Conservation (phyloP, 2,329 filamentous ascomycete species). For the Macrophomina pseudophaseolina region DNA sequence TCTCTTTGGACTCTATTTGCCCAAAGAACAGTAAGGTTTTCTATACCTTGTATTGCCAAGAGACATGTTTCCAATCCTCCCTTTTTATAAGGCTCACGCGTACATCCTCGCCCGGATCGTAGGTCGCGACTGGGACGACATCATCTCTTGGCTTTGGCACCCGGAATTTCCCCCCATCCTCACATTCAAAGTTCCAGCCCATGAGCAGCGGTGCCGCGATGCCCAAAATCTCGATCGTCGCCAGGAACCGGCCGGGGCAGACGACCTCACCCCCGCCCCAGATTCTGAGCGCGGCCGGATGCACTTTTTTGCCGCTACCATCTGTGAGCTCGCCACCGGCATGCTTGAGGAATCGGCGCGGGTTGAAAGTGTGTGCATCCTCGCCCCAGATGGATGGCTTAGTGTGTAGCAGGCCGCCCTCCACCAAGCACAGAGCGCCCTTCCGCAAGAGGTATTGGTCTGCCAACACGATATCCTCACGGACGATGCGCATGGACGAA, state of each 20-base stretch:
- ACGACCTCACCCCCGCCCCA: constrained; percentile 17
- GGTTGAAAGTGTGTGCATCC: constrained; percentile 49
- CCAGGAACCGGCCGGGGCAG: constrained; percentile 10
- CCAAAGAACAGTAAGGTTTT: too few species aligned
- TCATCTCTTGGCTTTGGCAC: constrained; percentile 6
- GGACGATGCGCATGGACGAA: constrained; percentile 48
- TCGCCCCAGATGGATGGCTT: constrained; percentile 52
- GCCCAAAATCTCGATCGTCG: neutral
- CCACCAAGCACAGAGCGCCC: constrained; percentile 51
- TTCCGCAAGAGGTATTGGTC: constrained; percentile 59
- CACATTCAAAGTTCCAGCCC: neutral
- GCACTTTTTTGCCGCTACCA: constrained; percentile 31
- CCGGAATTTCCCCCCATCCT: neutral
- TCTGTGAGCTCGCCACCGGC: neutral
- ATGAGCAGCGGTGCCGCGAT: neutral
- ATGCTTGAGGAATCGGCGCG: constrained; percentile 29
- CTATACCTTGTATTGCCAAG: neutral
- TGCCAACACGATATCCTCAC: constrained; percentile 49
- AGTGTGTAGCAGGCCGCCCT: constrained; percentile 51
- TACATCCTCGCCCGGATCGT: constrained; percentile 8
- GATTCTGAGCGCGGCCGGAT: neutral
- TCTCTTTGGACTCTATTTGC: too few species aligned
- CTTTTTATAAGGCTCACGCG: neutral
- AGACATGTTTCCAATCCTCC: constrained; percentile 10
- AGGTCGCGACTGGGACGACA: neutral